Evolutionary conservation across 2,329 filamentous ascomycete genomes (phyloP).

Genomic region (Apiospora aurea): DNA sequence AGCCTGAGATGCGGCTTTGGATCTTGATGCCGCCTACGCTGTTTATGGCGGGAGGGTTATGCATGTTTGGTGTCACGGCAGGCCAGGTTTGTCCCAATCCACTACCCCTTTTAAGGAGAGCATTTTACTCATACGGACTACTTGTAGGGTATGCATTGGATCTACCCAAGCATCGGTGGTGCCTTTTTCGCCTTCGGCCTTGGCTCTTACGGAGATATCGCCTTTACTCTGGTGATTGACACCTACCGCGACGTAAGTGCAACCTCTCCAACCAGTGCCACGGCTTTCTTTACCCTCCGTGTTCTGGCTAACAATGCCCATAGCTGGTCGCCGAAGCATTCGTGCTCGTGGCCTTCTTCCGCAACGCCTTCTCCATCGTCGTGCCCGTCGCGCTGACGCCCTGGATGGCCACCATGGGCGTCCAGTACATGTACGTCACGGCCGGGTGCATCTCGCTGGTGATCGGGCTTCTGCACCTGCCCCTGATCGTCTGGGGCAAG

Average conservation of each 20-base stretch:
- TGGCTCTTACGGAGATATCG: conserved; percentile 46
- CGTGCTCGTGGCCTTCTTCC: conserved; percentile 41
- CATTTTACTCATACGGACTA: background rate
- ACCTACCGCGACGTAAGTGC: conserved; percentile 45
- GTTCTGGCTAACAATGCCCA: background rate
- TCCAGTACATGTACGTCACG: conserved; percentile 29
- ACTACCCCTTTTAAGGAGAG: background rate
- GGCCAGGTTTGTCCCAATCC: conserved; percentile 39
- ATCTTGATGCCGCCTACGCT: conserved; percentile 37
- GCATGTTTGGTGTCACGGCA: conserved; percentile 49
- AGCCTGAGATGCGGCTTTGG: conserved; percentile 53
- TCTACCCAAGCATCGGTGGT: conserved; percentile 46
- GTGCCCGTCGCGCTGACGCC: conserved; percentile 41
- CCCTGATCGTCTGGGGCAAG: conserved; percentile 27
- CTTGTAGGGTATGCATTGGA: conserved; percentile 51
- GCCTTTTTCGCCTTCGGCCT: conserved; percentile 48
- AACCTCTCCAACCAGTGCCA: background rate
- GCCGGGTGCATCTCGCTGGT: conserved; percentile 19
- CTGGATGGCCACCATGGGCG: conserved; percentile 35
- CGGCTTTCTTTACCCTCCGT: no score
- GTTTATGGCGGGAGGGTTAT: conserved; percentile 44
- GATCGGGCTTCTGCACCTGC: conserved; percentile 23
- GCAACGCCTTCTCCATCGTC: conserved; percentile 41
- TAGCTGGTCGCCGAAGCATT: conserved; percentile 39
- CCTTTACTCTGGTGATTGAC: conserved; percentile 46